phyloP scores from a whole-genome alignment of 1,284 basidiomycete genomes.

The Sanguinoderma infundibulare region DNA sequence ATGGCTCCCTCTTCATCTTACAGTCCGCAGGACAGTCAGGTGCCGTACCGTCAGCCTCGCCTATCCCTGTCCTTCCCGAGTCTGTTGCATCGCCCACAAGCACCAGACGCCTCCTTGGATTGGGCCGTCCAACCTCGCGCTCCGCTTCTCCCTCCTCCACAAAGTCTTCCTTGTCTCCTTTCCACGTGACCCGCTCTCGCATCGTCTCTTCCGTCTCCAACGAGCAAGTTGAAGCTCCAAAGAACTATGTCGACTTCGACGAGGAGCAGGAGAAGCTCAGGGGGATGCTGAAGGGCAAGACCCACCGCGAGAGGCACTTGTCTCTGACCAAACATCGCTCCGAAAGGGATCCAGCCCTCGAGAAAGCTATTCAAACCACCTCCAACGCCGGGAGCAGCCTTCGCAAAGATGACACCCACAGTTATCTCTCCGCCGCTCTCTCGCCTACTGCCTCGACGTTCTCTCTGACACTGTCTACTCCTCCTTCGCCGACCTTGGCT shows the following conservation, averaged over 20 bases:
- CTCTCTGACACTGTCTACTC: conserved; percentile 47
- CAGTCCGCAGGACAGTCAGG: conserved; percentile 5
- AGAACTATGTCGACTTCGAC: conserved; percentile 78
- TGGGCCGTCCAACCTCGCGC: conserved; percentile 34
- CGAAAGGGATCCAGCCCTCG: conserved; percentile 8
- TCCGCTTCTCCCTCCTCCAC: conserved; percentile 39
- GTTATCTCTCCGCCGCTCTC: conserved; percentile 46
- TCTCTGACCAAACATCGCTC: conserved; percentile 15
- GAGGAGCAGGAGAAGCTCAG: conserved; percentile 77
- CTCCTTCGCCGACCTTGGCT: conserved; percentile 44
- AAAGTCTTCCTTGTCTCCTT: conserved; percentile 33
- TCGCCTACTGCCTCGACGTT: conserved; percentile 47
- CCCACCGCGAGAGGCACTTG: conserved; percentile 44
- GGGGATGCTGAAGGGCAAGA: conserved; percentile 63
- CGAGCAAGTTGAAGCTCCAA: conserved; percentile 72
- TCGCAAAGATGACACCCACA: conserved; percentile 16
- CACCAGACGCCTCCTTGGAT: conserved; percentile 33
- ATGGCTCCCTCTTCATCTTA: conserved; percentile 42
- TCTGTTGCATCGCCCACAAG: conserved; percentile 27
- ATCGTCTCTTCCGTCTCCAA: conserved; percentile 70
- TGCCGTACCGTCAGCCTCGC: not conserved
- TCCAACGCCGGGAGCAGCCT: conserved; percentile 5
- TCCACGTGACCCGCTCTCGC: conserved; percentile 49
- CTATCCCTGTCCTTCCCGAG: conserved; percentile 7
- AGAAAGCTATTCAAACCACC: conserved; percentile 6